Evolutionary conservation across 1,284 basidiomycete species (phyloP), one percentile per base, ranked within the genome.

Genomic region (Cutaneotrichosporon sp.): DNA sequence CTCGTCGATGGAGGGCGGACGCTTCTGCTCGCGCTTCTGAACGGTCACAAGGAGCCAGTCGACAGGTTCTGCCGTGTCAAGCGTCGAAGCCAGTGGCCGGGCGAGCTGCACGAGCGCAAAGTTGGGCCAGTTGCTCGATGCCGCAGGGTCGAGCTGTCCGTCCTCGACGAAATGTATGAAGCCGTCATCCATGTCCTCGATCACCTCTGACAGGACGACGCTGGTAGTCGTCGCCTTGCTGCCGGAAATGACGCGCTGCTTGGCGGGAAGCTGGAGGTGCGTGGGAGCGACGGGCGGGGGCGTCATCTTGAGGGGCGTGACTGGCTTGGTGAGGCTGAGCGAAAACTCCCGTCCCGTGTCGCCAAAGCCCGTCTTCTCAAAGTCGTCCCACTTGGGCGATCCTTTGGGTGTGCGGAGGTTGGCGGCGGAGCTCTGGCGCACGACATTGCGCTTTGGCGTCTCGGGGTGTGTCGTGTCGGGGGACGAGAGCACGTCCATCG

Each of bases 121-220:
- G 14, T 59, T 48, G 1, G 70, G 69, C 70, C 69, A 73, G 7
- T 35, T 39, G 1, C 41, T 17, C 0, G 55, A 55, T 3, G 56
- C 56, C 1, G 55, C 30, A 4, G 55, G 38, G 46, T 73, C 69
- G 1, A 61, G 52, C 42, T 64, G 66, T 21, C 56, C 67, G 44
- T 73, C 69, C 33, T 69, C 64, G 15, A 66, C 62, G 53, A 70
- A 71, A 8, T 61, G 39, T 17, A 68, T 54, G 58, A 73, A 73
- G 2, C 57, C 53, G 42, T 73, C 68, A 40, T 73, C 69, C 18
- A 68, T 50, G 5, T 65, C 63, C 36, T 67, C 55, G 18, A 66
- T 39, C 14, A 58, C 61, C 49, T 70, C 68, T 0, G 46, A 33
- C 3, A 47, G 36, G 14, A 59, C 43, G 18, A 54, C 30, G 36